Evolutionary conservation across 495 filamentous ascomycete species (phyloP), one percentile per base, ranked within the genome.

Genomic region (Neurospora intermedia): DNA sequence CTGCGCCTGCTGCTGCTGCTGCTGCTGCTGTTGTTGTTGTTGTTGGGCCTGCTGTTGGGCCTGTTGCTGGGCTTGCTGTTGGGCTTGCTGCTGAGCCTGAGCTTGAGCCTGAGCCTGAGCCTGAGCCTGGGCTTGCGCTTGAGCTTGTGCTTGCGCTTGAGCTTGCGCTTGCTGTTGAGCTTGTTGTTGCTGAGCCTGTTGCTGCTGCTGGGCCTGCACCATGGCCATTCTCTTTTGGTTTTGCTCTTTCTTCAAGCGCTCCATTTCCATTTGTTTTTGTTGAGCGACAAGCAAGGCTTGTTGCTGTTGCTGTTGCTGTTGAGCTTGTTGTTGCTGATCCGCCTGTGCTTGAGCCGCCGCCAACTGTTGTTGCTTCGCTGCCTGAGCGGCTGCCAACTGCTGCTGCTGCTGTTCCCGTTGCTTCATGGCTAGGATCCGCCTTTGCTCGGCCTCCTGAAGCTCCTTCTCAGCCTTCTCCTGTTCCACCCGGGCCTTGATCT

Each of bases 381-480:
- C 69, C 31, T 54, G 48, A 13, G 35, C 69, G 80, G 77, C 72
- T 76, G 77, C 71, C 80, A 71, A 70, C 35, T 77, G 78, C 23
- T 78, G 74, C 69, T 77, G 78, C 7, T 39, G 39, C 39, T 39
- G 39, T 15, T 62, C 27, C 15, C 54, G 23, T 62, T 62, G 48
- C 20, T 88, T 84, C 73, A 83, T 72, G 45, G 80, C 76, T 39
- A 90, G 85, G 70, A 89, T 85, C 80, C 93, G 92, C 69, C 88
- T 87, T 73, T 92, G 90, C 78, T 92, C 90, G 23, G 85, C 85
- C 74, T 91, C 87, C 18, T 85, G 83, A 69, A 90, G 90, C 43
- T 87, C 88, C 76, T 88, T 90, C 77, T 96, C 94, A 72, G 90
- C 90, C 69, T 92, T 91, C 71, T 91, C 88, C 74, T 87, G 85